Evolutionary conservation across 495 filamentous ascomycete species (phyloP), one percentile per base, ranked within the genome.

Genomic region (Aspergillus bridgeri): DNA sequence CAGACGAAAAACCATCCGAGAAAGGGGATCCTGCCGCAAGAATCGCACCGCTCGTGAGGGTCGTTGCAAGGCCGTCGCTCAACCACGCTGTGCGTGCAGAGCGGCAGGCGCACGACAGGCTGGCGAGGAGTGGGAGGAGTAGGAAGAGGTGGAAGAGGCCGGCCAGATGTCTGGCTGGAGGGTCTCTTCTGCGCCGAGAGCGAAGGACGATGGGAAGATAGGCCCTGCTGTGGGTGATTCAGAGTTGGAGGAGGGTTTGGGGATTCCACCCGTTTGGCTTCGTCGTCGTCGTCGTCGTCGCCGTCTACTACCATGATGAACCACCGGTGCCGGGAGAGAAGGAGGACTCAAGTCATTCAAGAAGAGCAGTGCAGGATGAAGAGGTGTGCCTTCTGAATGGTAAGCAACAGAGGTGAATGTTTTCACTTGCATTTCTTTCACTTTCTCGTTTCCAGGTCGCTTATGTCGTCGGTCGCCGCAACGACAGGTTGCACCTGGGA

Each of bases 1-100:
- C 89, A 92, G 45, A 74, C 65, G 59, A 88, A 91, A 20, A 92
- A 70, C 82, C 83, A 91, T 24, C 86, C 84, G 46, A 83, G 75
- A 15, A 71, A 61, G 5, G 82, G 76, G 1, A 58, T 57, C 49
- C 65, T 65, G 15, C 68, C 62, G 59, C 88, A 90, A 3, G 73
- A 44, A 3, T 74, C 54, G 69, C 89, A 92, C 33, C 43, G 54
- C 53, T 67, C 61, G 11, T 51, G 33, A n/a, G 55, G 27, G 22
- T 62, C 59, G 0, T 61, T 44, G 7, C 57, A 57, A 43, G 53
- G 58, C 42, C 58, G 56, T 5, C 59, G 59, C 1, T 47, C 53
- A 6, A 64, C 38, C 11, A 53, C 51, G 44, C 56, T 59, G 25
- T 67, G 64, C 23, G 49, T 52, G 54, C 64, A 67, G 38, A 25